Evolutionary conservation across 257 asterid genomes (phyloP), one percentile per base, ranked within the genome.

Genomic region (Buddleja alternifolia): DNA sequence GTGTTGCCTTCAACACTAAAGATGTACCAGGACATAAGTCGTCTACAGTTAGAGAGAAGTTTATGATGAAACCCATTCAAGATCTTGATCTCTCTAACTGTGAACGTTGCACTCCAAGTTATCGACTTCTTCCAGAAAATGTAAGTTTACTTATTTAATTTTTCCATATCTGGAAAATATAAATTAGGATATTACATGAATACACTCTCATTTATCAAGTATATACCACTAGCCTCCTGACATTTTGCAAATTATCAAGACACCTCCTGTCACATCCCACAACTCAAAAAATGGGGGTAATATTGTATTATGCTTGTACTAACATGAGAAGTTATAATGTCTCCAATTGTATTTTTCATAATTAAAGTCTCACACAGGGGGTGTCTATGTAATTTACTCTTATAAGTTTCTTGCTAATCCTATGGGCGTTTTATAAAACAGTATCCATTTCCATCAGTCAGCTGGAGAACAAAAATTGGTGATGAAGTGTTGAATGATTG

Each of bases 11-110:
- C 44, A 59, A 37, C 72, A 23, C 67, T 77, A 80, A 72, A 74
- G 90, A 84, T 61, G 51, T 72, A 10, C 53, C 34, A 23, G 89
- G 81, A 61, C 89, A 79, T 53, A 87, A 75, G 71, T 46, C 73
- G 73, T 48, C 86, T 55, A 66, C 77, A 36, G 75, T 73, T 73
- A 85, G 79, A 76, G 90, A 88, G 44, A 88, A 82, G 75, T 77
- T 78, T 41, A 29, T 60, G 59, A 78, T 75, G 29, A 88, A 88
- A 75, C 82, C 93, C 60, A 88, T 88, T 75, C 93, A 88, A 76
- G 96, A 86, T 68, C 96, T 88, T 69, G 96, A 88, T 75, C 90
- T 88, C 72, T 84, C 93, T 12, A 80, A 84, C 78, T 84, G 93
- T 73, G 85, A 70, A 10, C 37, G 79, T 12, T 82, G 86, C 75